Evolutionary conservation across 1,139 yeast species (phyloP).

Genomic region (Suhomyces panamericanus): DNA sequence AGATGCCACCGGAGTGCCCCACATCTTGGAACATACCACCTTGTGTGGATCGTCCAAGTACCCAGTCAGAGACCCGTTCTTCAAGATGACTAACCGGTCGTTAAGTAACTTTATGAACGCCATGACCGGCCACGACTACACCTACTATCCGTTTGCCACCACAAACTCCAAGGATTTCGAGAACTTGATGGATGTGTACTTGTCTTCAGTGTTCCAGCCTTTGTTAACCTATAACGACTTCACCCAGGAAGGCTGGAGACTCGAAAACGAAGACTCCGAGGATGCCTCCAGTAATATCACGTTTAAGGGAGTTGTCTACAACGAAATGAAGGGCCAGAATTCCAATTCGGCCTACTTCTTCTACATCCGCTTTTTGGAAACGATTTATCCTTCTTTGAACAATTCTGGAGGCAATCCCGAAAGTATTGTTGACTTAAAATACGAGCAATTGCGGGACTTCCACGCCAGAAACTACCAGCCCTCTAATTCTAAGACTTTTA

Average conservation of each 20-base stretch:
- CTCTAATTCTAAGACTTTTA: slow-evolving; percentile 80
- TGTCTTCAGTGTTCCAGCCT: slow-evolving; percentile 87
- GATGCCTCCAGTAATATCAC: slow-evolving; percentile 61
- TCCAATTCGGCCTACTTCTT: slow-evolving; percentile 84
- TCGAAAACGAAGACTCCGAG: slow-evolving; percentile 66
- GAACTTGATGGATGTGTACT: slow-evolving; percentile 83
- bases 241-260: slow-evolving; percentile 96
- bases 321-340: slow-evolving; percentile 98
- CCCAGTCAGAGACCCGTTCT: slow-evolving; percentile 96
- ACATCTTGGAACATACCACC: slow-evolving; percentile 92
- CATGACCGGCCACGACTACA: slow-evolving; percentile 96
- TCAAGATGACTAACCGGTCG: slow-evolving; percentile 88
- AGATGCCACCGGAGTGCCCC: slow-evolving; percentile 91
- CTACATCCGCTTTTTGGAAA: slow-evolving; percentile 80
- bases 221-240: slow-evolving; percentile 77
- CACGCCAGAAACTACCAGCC: slow-evolving; percentile 83
- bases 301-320: slow-evolving; percentile 94
- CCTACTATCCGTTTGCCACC: slow-evolving; percentile 95
- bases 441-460: slow-evolving; percentile 74
- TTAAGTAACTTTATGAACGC: slow-evolving; percentile 97
- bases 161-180: slow-evolving; percentile 80
- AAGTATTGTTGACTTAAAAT: slow-evolving; percentile 68
- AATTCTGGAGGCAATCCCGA: slow-evolving; percentile 96
- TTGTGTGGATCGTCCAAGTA: slow-evolving; percentile 87
- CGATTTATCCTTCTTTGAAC: slow-evolving; percentile 80